Evolutionary conservation across 2,329 filamentous ascomycete species (phyloP).

Genomic region (Alternaria gansuensis): DNA sequence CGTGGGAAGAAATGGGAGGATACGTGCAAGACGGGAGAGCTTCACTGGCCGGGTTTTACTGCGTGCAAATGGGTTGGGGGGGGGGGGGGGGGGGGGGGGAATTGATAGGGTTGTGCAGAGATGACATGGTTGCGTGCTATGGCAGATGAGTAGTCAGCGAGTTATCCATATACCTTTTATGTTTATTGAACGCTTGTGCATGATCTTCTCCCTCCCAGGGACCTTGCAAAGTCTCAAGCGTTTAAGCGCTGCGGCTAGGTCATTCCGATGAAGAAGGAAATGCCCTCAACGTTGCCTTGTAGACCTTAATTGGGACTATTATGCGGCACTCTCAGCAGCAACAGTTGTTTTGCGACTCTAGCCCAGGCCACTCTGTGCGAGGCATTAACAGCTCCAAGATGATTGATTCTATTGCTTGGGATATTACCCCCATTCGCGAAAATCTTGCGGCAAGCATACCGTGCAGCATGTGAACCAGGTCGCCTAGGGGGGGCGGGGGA

Average conservation of each 20-base stretch:
- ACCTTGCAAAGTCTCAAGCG: not conserved
- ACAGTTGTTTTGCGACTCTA: not conserved
- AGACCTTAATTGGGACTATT: slow-evolving; percentile 1
- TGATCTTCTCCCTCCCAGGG: not conserved
- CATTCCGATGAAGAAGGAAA: slow-evolving; percentile 3
- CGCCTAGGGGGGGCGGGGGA: not conserved
- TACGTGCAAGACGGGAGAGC: slow-evolving; percentile 20
- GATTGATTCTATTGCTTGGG: slow-evolving; percentile 1
- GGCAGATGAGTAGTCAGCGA: slow-evolving; percentile 16
- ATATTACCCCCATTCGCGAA: slow-evolving; percentile 6
- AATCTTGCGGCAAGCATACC: slow-evolving; percentile 12
- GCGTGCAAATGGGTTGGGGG: slow-evolving; percentile 17
- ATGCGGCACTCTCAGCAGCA: slow-evolving; percentile 8
- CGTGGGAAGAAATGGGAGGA: slow-evolving; percentile 7
- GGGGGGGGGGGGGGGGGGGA: no score
- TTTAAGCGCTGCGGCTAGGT: slow-evolving; percentile 3
- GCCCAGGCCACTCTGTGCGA: not conserved
- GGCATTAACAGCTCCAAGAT: slow-evolving; percentile 1
- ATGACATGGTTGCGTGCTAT: not conserved
- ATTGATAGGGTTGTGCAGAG: slow-evolving; percentile 17
- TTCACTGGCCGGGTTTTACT: slow-evolving; percentile 26
- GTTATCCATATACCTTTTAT: slow-evolving; percentile 17
- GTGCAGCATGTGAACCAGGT: not conserved
- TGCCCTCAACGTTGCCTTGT: slow-evolving; percentile 7
- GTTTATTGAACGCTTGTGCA: slow-evolving; percentile 7